Base-by-base conservation (phyloP, 257 asterid genomes). In the Solanum sejunctum region DNA sequence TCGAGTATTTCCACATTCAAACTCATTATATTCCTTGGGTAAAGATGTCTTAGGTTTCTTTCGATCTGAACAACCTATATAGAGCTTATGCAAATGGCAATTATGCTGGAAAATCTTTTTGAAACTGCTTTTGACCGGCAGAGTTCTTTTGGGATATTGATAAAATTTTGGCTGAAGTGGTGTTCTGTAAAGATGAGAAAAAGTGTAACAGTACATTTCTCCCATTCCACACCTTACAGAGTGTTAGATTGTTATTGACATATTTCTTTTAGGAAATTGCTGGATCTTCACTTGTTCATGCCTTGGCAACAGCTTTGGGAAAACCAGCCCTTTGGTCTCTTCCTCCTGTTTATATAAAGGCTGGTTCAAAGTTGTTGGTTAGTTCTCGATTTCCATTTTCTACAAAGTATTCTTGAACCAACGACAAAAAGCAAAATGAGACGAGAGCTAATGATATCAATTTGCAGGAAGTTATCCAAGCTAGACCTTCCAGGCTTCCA, bases 311-410 rank as follows among this genome's bases (percentile, higher is more conserved):
- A 84, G 89, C 93, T 82, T 87, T 97, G 73, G 91, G 84, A 55
- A 88, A 90, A 88, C 92, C 96, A 32, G 94, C 88, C 80, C 83
- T 91, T 83, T 94, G 95, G 98, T 86, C 92, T 85, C 91, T 95
- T 86, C 98, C 99, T 3, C 92, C 88, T 82, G 86, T 54, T 87
- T 94, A 93, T 88, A 92, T 91, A 90, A 88, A 87, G 90, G 97
- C 98, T 86, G 99, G 98, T 64, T 89, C 93, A 71, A n/a, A 88
- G 64, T 90, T 97, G 49, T 81, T 93, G 98, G 99, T 97, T 79
- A 90, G 94, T 77, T 51, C 63, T 51, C 82, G 23, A 77, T 51
- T 77, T 77, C 82, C 82, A 77, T 77, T 51, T 69, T 77, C 47
- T 26, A 51, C 63, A 13, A 16, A 77, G 47, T 26, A 51, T 77